Conservation (phyloP, 2,329 filamentous ascomycete genomes). For the Canariomyces notabilis region DNA sequence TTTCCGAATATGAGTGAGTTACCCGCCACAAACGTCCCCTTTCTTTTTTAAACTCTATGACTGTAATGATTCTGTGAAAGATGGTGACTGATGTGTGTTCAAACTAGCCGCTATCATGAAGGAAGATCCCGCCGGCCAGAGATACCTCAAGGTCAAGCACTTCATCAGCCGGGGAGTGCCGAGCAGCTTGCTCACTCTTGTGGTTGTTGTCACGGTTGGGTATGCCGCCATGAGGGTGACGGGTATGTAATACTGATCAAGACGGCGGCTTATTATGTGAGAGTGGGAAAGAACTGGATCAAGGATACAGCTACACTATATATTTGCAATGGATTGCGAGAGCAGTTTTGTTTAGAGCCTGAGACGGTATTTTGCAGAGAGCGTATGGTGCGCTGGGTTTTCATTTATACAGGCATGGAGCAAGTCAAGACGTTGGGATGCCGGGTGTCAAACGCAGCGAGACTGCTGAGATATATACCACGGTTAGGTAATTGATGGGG, state of each 20-base stretch:
- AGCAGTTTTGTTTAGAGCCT: no score
- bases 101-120: slow-evolving; percentile 99
- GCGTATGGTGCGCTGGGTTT: no score
- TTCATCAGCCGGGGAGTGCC: slow-evolving; percentile 94
- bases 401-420: no score
- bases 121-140: slow-evolving; percentile 87
- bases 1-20: slow-evolving; percentile 99
- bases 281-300: neutral
- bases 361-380: no score
- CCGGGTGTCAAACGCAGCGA: no score
- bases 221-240: slow-evolving; percentile 79
- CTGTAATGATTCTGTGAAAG: slow-evolving; percentile 14
- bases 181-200: slow-evolving; percentile 73
- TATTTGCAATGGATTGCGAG: no score
- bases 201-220: slow-evolving; percentile 80
- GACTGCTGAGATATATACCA: no score
- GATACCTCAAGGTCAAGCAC: slow-evolving; percentile 87
- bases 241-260: slow-evolving; percentile 29
- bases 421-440: no score
- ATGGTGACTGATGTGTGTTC: slow-evolving; percentile 2
- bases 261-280: neutral
- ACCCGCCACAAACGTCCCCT: neutral
- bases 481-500: no score
- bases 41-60: neutral
- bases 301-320: neutral